Evolutionary conservation across 139 green algal species (phyloP), one percentile per base, ranked within the genome.

Genomic region (Zygnema circumcarinatum): DNA sequence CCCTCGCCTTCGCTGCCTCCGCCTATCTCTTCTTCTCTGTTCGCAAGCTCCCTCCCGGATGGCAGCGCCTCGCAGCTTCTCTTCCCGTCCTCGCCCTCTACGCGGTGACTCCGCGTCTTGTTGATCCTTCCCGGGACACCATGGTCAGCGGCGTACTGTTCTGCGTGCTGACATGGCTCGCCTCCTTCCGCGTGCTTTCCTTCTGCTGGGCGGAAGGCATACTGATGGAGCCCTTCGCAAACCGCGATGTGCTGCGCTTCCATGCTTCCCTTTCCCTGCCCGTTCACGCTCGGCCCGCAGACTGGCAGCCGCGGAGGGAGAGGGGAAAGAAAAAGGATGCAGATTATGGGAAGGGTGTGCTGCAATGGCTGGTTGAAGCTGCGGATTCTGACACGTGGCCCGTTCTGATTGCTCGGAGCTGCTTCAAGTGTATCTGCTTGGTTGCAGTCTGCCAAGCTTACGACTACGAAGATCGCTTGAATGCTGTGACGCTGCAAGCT

Each of bases 111-210:
- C 75, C 75, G 7, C 53, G 75, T 47, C 39, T 83, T 3, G 47
- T 52, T 11, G 32, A 83, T 11, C 75, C 20, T 25, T 72, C 38
- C 2, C 3, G 3, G 3, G 21, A 62, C 32, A 39, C 53, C n/a
- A 21, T 74, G 3, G 75, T 47, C 21, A 74, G 39, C 3, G 75
- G 20, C 3, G 53, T 7, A 42, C 32, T 83, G 2, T 83, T 83
- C 32, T 83, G 75, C 32, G 32, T 74, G n/a, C n/a, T 52, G 39
- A 83, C 75, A 7, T 83, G 75, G 75, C n/a, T 83, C 3, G 2
- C 31, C 32, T 83, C 75, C 2, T 83, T 83, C 7, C 75, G 75
- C 3, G 3, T 83, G 20, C 75, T 83, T 7, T 2, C 21, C 11
- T 33, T 56, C 32, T 83, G 75, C 75, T 52, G 20, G 3, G 21